These are phyloP conservation scores for Uronychia setigera DNA, from an alignment of 73 alveolate genomes.

Conservation along the genomic window DNA sequence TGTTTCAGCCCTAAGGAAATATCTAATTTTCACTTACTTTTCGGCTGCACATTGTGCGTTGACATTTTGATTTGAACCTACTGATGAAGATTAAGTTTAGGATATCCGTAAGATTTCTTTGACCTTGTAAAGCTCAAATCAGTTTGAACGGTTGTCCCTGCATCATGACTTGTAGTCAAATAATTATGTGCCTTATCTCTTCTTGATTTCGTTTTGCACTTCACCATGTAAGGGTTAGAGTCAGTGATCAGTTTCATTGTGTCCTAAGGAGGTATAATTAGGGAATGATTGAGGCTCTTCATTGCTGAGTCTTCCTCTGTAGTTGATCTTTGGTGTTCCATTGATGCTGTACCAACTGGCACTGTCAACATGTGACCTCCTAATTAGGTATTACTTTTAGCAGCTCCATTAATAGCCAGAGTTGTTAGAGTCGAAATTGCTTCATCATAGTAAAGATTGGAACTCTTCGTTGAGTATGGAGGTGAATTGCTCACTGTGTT, in stretches of 20 bases:
- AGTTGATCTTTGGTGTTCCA: too few relatives aligned
- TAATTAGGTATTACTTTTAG: too few relatives aligned
- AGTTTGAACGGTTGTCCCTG: background rate
- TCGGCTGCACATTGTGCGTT: background rate
- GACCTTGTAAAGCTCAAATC: background rate
- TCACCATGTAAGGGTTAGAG: background rate
- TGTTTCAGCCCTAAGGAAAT: too few relatives aligned
- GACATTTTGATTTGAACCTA: background rate
- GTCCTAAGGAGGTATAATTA: too few relatives aligned
- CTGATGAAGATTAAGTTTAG: background rate
- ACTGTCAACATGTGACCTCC: too few relatives aligned
- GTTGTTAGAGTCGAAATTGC: too few relatives aligned
- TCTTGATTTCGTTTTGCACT: background rate
- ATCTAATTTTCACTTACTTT: too few relatives aligned
- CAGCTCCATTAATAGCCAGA: too few relatives aligned
- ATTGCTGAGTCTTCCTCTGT: too few relatives aligned
- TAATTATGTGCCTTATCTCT: background rate
- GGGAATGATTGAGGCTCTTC: too few relatives aligned
- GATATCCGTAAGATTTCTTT: background rate
- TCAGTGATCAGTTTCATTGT: background rate
- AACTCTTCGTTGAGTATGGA: background rate
- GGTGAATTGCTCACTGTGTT: background rate
- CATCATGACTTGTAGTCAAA: background rate
- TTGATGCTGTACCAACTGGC: too few relatives aligned
- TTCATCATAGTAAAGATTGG: background rate